Conservation (phyloP, 2,329 filamentous ascomycete species). For the Aspergillus sp. region DNA sequence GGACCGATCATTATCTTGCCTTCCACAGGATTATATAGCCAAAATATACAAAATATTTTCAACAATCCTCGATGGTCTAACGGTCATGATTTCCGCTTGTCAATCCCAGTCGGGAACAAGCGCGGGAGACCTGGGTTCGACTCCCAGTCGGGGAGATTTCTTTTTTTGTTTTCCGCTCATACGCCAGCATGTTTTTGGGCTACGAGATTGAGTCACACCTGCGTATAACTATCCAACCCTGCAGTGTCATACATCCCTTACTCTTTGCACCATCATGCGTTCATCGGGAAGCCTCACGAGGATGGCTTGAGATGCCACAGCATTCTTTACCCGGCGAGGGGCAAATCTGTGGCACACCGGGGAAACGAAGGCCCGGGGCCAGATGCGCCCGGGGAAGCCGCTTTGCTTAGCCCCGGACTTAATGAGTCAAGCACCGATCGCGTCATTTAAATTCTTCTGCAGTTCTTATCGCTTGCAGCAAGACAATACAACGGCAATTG, state of each 20-base stretch:
- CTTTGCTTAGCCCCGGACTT: not conserved
- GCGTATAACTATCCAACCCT: too few relatives aligned
- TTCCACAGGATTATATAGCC: not conserved
- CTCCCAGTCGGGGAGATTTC: conserved; percentile 9
- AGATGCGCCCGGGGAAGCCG: not conserved
- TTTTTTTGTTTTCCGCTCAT: not conserved
- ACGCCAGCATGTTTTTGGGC: not conserved
- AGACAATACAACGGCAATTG: not conserved
- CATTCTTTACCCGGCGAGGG: not conserved
- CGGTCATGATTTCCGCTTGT: conserved; percentile 13
- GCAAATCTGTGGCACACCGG: not conserved
- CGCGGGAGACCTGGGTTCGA: conserved; percentile 12
- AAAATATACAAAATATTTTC: not conserved
- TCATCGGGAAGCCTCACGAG: too few relatives aligned
- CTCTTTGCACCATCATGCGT: too few relatives aligned
- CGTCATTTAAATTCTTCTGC: conserved; percentile 7
- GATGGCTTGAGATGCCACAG: not conserved
- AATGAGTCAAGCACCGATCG: conserved; percentile 3
- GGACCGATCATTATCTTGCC: too few relatives aligned
- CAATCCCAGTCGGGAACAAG: conserved; percentile 6
- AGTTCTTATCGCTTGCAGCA: not conserved
- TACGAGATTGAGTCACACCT: too few relatives aligned
- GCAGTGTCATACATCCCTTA: too few relatives aligned
- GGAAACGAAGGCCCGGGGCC: not conserved
- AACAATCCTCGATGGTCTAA: conserved; percentile 10